Evolutionary conservation across 2,329 filamentous ascomycete genomes (phyloP).

Genomic region (Trichoderma lentiforme): DNA sequence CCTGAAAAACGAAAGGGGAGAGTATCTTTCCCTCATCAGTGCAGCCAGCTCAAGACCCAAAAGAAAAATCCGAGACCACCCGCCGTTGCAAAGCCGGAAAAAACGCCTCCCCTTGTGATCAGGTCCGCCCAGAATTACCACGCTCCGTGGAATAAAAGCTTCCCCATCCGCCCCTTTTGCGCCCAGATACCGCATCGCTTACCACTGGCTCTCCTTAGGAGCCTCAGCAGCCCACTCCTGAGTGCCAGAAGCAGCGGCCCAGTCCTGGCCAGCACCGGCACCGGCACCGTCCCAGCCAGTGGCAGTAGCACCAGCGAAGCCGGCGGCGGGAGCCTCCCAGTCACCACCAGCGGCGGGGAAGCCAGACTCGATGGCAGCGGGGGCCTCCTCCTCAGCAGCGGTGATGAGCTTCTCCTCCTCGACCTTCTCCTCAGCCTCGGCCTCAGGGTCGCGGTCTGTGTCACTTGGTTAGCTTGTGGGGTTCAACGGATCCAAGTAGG

Average conservation of each 20-base stretch:
- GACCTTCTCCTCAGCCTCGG: constrained; percentile 97
- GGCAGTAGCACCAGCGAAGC: constrained; percentile 60
- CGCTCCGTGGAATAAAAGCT: neutral
- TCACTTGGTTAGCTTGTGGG: constrained; percentile 19
- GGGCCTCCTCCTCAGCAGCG: constrained; percentile 78
- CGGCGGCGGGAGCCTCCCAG: constrained; percentile 79
- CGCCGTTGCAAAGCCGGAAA: constrained; percentile 22
- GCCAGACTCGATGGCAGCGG: constrained; percentile 73
- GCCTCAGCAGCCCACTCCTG: constrained; percentile 64
- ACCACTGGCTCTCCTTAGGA: constrained; percentile 56
- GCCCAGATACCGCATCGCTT: constrained; percentile 26
- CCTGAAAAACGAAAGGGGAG: constrained; percentile 32
- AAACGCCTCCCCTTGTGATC: constrained; percentile 23
- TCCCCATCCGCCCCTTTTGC: neutral
- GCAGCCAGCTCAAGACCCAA: constrained; percentile 58
- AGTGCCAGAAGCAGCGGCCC: constrained; percentile 61
- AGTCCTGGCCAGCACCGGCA: constrained; percentile 48
- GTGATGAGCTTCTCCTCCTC: constrained; percentile 87
- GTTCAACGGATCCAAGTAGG: neutral
- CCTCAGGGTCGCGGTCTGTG: constrained; percentile 92
- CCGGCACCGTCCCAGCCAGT: constrained; percentile 55
- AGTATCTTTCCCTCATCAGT: constrained; percentile 99
- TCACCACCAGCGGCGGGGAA: constrained; percentile 67
- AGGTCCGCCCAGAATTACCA: constrained; percentile 21
- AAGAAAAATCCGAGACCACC: constrained; percentile 18